These are phyloP conservation scores for Trapa bicornis DNA, from an alignment of 345 rosid species.

Conservation along the genomic window DNA sequence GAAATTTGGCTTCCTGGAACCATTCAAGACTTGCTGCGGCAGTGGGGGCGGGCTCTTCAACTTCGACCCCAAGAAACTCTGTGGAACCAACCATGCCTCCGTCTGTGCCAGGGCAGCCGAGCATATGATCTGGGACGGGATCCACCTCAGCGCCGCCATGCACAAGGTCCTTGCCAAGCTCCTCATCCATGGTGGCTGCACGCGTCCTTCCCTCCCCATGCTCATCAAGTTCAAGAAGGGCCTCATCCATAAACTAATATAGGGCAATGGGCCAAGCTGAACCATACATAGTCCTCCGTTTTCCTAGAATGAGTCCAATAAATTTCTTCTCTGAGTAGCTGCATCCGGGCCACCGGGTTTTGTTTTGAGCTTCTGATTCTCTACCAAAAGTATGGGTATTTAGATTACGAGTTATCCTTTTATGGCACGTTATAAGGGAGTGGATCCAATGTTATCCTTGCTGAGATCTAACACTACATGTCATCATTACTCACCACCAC, in stretches of 20 bases:
- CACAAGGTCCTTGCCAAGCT: slow-evolving; percentile 12
- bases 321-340: background rate
- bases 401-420: no score
- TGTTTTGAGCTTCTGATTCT: background rate
- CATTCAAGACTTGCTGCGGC: slow-evolving; percentile 35
- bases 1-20: slow-evolving; percentile 16
- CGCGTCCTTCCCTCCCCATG: slow-evolving; percentile 18
- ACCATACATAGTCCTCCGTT: background rate
- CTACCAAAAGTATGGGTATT: background rate
- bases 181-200: slow-evolving; percentile 21
- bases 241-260: background rate
- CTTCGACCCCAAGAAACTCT: slow-evolving; percentile 19
- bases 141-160: slow-evolving; percentile 39
- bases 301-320: no score
- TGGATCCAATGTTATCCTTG: no score
- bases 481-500: no score
- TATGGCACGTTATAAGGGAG: no score
- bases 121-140: slow-evolving; percentile 32
- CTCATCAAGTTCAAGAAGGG: slow-evolving; percentile 6
- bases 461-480: no score
- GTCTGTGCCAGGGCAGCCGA: slow-evolving; percentile 16
- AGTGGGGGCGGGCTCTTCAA: slow-evolving; percentile 20
- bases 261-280: background rate
- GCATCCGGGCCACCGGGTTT: background rate
- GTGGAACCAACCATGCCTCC: slow-evolving; percentile 16